Base-by-base conservation (phyloP, 345 rosid species). In the Heritiera fomes region DNA sequence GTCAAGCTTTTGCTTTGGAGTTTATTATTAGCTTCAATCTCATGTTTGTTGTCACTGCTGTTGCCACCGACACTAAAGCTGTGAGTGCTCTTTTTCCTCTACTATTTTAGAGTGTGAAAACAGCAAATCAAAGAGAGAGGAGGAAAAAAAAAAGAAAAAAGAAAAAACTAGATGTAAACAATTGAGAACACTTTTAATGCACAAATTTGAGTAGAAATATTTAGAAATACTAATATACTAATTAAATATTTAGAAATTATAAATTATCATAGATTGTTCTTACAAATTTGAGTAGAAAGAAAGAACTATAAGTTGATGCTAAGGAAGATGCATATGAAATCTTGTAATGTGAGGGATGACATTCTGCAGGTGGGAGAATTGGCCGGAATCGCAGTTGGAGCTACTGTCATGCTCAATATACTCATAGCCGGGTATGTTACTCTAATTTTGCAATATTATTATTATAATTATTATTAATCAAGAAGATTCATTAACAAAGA, bases 371-470 rank as follows among this genome's bases (percentile, higher is more conserved):
- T 91, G 46, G 97, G 97, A 30, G 97, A 91, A 82, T 79, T 94
- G 84, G 95, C 98, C 0, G 98, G 97, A 86, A 90, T 94, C 5
- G 98, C 98, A 5, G 98, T 91, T 1, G 98, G 98, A 86, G 98
- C 98, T 38, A 91, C 98, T 7, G 98, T 90, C 78, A 90, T 90
- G 97, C 94, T 95, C 80, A 93, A 93, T 83, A 88, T 87, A 71
- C 94, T 95, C 78, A 93, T 95, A 32, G 97, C 98, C 10, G 97
- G 98, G 98, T 90, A 81, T 46, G 78, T 59, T 63, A 53, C 74
- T 47, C 2, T 12, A 70, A 5, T 32, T 46, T 30, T 20, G 2
- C 68, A 8, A 18, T 76, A 18, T 34, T 30, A 50, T 28, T 47
- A 0, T 11, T 14, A 13, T 34, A 34, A 34, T 71, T 49, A 2